Evolutionary conservation across 2,329 filamentous ascomycete species (phyloP), one percentile per base, ranked within the genome.

Genomic region (Trichoderma endophyticum): DNA sequence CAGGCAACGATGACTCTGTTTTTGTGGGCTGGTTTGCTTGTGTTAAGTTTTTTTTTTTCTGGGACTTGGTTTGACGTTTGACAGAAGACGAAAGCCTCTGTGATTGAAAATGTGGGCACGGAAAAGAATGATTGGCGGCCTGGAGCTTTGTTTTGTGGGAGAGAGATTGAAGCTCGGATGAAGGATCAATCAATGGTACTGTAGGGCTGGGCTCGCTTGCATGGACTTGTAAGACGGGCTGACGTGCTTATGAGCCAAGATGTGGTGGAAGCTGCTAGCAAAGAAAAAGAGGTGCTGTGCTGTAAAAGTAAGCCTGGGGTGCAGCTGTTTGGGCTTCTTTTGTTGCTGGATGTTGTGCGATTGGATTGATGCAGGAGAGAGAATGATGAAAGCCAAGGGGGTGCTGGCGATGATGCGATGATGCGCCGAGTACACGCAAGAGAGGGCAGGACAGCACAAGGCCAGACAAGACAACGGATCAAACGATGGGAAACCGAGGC

Each of bases 171-270:
- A 66, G 63, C 63, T 66, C 28, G 39, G 56, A 61, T 48, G 56
- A 54, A 34, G 67, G 54, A 34, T 60, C 30, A 21, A 34, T 60
- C 30, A 21, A 32, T 62, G 57, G 57, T 36, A 36, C 34, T 36
- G 34, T 70, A 70, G 57, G 67, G 67, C 67, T 69, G 66, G 65
- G 56, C 54, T 69, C 66, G 66, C 28, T 69, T 69, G 66, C 56
- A 69, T 30, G 26, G 21, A 60, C 65, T 60, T 69, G 66, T 51
- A 69, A 61, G 66, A 69, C 66, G 66, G 56, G 51, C 65, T 70
- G 67, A 70, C 67, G 67, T 70, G 67, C 67, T 70, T 70, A 61
- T 62, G 39, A 60, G 67, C 57, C 67, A 51, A 61, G 39, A 21
- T 62, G 39, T 30, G 28, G 28, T 21, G 28, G 34, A 43, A 51